These are phyloP conservation scores for Penicillium simplicissimum DNA, from an alignment of 495 filamentous ascomycete genomes.

Conservation along the genomic window DNA sequence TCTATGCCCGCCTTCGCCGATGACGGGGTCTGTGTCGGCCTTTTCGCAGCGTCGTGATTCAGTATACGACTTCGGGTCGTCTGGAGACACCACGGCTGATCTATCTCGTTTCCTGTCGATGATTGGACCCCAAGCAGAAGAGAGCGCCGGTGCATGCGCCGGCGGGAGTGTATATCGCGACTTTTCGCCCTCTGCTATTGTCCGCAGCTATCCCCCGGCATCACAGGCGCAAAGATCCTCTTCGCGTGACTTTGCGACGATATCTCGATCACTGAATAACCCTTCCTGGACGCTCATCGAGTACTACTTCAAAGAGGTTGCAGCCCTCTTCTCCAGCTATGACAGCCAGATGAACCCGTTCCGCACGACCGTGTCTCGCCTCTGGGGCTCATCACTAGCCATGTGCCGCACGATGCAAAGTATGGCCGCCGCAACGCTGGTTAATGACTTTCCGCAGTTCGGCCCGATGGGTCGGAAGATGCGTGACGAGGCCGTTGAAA, in stretches of 20 bases:
- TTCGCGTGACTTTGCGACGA: constrained; percentile 34
- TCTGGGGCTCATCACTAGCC: constrained; percentile 57
- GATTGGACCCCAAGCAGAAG: constrained; percentile 26
- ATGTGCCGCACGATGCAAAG: constrained; percentile 62
- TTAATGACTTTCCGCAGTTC: constrained; percentile 58
- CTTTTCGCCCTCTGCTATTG: constrained; percentile 42
- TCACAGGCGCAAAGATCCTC: constrained; percentile 17
- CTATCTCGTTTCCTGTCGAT: constrained; percentile 37
- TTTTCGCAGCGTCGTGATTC: constrained; percentile 24
- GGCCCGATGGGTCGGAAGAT: constrained; percentile 51
- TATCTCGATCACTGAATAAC: constrained; percentile 44
- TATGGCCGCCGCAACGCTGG: constrained; percentile 60
- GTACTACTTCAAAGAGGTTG: constrained; percentile 62
- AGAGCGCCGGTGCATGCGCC: background rate
- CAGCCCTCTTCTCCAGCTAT: constrained; percentile 58
- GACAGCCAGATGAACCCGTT: constrained; percentile 61
- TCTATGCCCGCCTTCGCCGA: constrained; percentile 31
- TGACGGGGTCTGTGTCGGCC: constrained; percentile 15
- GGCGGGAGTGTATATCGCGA: constrained; percentile 24
- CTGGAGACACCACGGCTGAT: constrained; percentile 27
- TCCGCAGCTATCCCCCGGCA: constrained; percentile 41
- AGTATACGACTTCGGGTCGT: constrained; percentile 29
- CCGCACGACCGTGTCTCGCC: constrained; percentile 53
- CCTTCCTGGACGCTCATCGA: constrained; percentile 57
- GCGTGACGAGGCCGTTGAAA: constrained; percentile 51